phyloP scores from a whole-genome alignment of 768 basidiomycete genomes.

The Cubamyces sp. region DNA sequence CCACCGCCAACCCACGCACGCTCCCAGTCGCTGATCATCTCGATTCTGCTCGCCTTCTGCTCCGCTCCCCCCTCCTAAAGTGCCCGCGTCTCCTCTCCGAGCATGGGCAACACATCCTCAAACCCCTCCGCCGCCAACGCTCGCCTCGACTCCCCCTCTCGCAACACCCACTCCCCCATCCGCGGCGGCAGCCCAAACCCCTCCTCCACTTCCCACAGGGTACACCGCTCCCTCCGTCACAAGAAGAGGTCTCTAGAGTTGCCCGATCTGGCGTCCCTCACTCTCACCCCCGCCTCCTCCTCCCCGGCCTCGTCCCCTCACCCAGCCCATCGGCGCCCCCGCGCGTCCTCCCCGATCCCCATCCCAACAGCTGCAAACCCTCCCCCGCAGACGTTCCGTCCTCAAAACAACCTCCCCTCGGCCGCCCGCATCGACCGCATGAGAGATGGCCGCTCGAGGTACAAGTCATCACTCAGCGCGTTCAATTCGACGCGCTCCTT shows the following conservation, averaged over 20 bases:
- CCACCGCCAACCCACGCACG: conserved; percentile 3
- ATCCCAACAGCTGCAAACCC: conserved; percentile 44
- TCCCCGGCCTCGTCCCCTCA: conserved; percentile 48
- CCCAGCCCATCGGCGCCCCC: conserved; percentile 44
- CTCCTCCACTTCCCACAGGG: conserved; percentile 29
- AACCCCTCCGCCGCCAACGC: conserved; percentile 22
- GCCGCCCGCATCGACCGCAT: conserved; percentile 44
- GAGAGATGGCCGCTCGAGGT: conserved; percentile 30
- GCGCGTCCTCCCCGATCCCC: conserved; percentile 53
- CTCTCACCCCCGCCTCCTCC: conserved; percentile 47
- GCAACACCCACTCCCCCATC: conserved; percentile 31
- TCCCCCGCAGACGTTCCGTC: conserved; percentile 30
- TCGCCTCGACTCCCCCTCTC: conserved; percentile 25
- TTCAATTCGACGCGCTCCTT: conserved; percentile 52
- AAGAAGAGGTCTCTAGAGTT: conserved; percentile 79
- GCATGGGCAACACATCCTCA: conserved; percentile 33
- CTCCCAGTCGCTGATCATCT: conserved; percentile 21
- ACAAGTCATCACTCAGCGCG: conserved; percentile 40
- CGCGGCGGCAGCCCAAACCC: conserved; percentile 32
- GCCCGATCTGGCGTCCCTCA: conserved; percentile 66
- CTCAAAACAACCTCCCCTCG: conserved; percentile 44
- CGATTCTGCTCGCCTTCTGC: conserved; percentile 20
- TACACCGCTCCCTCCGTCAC: conserved; percentile 63
- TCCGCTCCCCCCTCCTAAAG: conserved; percentile 15
- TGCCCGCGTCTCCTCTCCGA: conserved; percentile 20